phyloP scores from a whole-genome alignment of 306 rosid genomes.

The Vigna hirtella region DNA sequence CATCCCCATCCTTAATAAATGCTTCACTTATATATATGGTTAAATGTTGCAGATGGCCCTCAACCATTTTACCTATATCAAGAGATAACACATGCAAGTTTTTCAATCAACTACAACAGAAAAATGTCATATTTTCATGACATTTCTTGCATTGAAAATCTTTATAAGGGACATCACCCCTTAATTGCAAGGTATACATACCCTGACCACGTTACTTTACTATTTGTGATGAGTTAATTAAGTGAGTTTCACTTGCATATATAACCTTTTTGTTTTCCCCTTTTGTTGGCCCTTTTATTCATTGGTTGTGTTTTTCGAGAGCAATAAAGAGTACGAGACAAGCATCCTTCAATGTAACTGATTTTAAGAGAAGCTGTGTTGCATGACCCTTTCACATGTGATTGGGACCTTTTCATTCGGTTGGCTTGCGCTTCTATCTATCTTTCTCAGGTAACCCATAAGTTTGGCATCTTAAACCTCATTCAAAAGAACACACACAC shows the following conservation, averaged over 20 bases:
- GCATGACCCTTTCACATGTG: conserved; percentile 75
- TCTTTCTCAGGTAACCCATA: conserved; percentile 54
- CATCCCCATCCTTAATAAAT: conserved; percentile 43
- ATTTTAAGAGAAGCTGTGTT: conserved; percentile 57
- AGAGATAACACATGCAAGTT: conserved; percentile 36
- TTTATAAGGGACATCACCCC: conserved; percentile 33
- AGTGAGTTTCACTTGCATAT: conserved; percentile 16
- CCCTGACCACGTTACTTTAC: conserved; percentile 50
- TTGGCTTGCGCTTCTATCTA: conserved; percentile 55
- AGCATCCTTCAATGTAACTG: conserved; percentile 51
- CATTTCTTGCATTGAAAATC: conserved; percentile 35
- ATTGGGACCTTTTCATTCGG: conserved; percentile 59
- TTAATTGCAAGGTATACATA: conserved; percentile 27
- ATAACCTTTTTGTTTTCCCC: conserved; percentile 44
- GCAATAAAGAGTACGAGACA: conserved; percentile 45
- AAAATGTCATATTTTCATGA: conserved; percentile 2
- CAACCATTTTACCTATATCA: conserved; percentile 32
- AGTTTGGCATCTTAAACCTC: conserved; percentile 54
- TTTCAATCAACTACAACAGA: conserved; percentile 20
- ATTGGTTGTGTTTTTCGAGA: conserved; percentile 30
- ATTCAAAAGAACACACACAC: background rate
- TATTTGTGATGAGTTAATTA: conserved; percentile 41
- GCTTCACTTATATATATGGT: conserved; percentile 35
- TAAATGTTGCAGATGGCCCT: conserved; percentile 21
- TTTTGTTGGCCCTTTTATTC: conserved; percentile 22